Evolutionary conservation across 345 rosid species (phyloP), one percentile per base, ranked within the genome.

Genomic region (Linum lewisii): DNA sequence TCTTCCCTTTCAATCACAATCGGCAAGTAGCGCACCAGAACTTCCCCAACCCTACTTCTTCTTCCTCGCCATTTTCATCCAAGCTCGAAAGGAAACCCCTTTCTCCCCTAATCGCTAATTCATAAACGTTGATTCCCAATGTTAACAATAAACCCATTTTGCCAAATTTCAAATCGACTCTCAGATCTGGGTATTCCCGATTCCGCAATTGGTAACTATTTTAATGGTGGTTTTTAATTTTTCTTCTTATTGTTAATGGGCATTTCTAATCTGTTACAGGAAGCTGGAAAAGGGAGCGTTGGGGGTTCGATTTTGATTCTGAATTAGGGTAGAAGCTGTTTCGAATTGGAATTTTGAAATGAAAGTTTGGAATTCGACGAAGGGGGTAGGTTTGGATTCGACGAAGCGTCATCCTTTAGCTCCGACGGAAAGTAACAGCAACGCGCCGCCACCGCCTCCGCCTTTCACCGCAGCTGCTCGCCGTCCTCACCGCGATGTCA

Each of bases 401-500:
- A 26, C 79, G 60, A 87, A 5, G 13, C 47, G 47, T 4, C 80
- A 63, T 49, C 90, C 86, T 13, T 71, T 85, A 75, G 70, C 77
- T 79, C 81, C 81, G 51, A 79, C 95, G 9, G 93, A 84, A 49
- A 85, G 81, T 77, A 90, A 82, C 82, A 81, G 54, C 69, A 68
- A 72, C 64, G 75, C 89, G 76, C 75, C 79, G 34, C 24, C 22
- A 15, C 22, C 56, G 8, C 13, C 56, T 38, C 24, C 22, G 25
- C 22, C 56, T 9, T 9, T 20, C 25, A 65, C 67, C 52, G 15
- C 70, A 16, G 60, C 69, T 49, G 85, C 81, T 58, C 87, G 90
- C 66, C 81, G 80, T 71, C 84, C 76, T 53, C 80, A 79, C 53
- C 70, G 78, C 47, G 97, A 85, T 58, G 75, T 85, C 67, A 71